Evolutionary conservation across 2,329 filamentous ascomycete species (phyloP), one percentile per base, ranked within the genome.

Genomic region (Nigrograna mackinnonii): DNA sequence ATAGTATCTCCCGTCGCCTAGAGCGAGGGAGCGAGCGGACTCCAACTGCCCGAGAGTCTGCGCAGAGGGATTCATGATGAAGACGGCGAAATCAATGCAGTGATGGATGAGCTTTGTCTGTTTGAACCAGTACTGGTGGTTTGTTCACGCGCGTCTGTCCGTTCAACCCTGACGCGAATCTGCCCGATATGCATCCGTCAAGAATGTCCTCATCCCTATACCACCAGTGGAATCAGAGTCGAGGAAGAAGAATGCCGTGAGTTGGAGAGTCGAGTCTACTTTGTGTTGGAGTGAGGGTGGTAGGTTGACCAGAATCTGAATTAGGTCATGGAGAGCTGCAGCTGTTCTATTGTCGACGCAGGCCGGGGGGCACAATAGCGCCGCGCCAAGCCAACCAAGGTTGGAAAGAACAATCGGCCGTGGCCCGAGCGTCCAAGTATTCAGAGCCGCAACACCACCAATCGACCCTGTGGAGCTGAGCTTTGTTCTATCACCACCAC

Each of bases 1-100:
- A 69, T 97, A 99, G 73, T 95, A 90, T 63, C 84, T 84, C 50
- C 91, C 80, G 71, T 97, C 91, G 56, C 82, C 83, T 46, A 97
- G 80, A 40, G 95, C 91, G 49, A 97, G 86, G 66, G 89, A 89
- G 63, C 94, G 89, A 50, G 94, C 94, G 59, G 88, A 86, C 67
- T 95, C 85, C 57, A 99, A 85, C 76, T 96, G 91, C 58, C 47
- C 31, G 26, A 44, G 33, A 51, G 46, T 62, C 62, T 66, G n/a
- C n/a, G n/a, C n/a, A n/a, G n/a, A n/a, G n/a, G n/a, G n/a, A n/a
- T n/a, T n/a, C n/a, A n/a, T n/a, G 24, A 9, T 28, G 24, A 28
- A 9, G 24, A 28, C 9, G n/a, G 24, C 9, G 24, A 28, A 28
- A n/a, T 9, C 24, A 28, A 28, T 28, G 24, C 24, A 28, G 35